These are phyloP conservation scores for Fusarium kyushuense DNA, from an alignment of 2,329 filamentous ascomycete genomes.

Conservation along the genomic window DNA sequence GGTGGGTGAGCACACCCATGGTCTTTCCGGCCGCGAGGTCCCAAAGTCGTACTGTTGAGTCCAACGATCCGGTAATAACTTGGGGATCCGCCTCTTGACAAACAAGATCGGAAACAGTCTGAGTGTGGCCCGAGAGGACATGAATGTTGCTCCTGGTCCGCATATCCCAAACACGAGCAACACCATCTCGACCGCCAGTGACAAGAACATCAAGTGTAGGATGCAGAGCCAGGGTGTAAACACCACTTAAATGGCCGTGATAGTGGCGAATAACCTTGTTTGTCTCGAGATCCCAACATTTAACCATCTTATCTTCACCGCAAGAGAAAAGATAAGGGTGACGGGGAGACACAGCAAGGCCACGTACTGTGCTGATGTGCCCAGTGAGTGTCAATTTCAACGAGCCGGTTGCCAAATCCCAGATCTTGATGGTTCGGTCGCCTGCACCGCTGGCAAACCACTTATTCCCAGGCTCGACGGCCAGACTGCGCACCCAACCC, in stretches of 20 bases:
- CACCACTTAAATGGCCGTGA: conserved; percentile 94
- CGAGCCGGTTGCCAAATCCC: conserved; percentile 92
- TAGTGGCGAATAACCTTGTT: conserved; percentile 99
- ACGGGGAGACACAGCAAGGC: conserved; percentile 89
- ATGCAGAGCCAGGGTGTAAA: conserved; percentile 93
- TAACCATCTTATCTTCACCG: conserved; percentile 99
- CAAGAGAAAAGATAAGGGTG: conserved; percentile 98
- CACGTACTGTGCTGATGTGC: conserved; percentile 93
- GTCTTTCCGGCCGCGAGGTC: conserved; percentile 96
- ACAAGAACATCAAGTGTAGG: conserved; percentile 95
- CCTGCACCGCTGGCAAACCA: conserved; percentile 98
- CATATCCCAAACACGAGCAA: conserved; percentile 98
- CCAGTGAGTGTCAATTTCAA: conserved; percentile 89
- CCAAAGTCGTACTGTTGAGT: conserved; percentile 92
- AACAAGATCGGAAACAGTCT: conserved; percentile 87
- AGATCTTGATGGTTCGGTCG: conserved; percentile 98
- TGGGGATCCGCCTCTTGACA: conserved; percentile 98
- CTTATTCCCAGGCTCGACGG: conserved; percentile 94
- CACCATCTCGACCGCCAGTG: conserved; percentile 93
- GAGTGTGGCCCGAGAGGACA: conserved; percentile 90
- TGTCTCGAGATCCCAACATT: conserved; percentile 99
- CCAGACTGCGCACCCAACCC: conserved; percentile 90
- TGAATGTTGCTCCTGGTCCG: conserved; percentile 95
- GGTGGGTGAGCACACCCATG: conserved; percentile 95
- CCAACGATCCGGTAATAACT: conserved; percentile 92